phyloP scores from a whole-genome alignment of 768 basidiomycete genomes.

The Leucocoprinus leucothites region DNA sequence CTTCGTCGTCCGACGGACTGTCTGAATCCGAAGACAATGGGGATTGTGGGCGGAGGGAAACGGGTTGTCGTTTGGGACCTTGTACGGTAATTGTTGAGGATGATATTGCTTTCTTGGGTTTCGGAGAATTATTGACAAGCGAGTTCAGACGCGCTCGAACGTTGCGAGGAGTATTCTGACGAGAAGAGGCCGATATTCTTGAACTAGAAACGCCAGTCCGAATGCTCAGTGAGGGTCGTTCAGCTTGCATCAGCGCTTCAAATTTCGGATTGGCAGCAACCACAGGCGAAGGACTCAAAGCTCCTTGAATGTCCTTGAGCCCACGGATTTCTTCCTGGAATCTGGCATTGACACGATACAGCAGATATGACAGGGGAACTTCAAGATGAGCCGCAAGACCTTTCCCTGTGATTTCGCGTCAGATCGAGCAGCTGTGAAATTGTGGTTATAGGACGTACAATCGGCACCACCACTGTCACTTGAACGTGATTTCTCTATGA shows the following conservation, averaged over 20 bases:
- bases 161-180: conserved; percentile 51
- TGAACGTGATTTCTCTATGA: conserved; percentile 74
- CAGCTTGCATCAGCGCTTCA: conserved; percentile 23
- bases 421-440: background rate
- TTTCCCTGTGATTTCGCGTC: conserved; percentile 56
- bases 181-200: conserved; percentile 36
- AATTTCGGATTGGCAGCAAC: conserved; percentile 25
- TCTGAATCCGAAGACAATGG: conserved; percentile 50
- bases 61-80: conserved; percentile 36
- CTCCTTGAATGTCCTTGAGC: conserved; percentile 66
- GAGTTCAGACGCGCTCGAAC: conserved; percentile 74
- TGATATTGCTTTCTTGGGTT: conserved; percentile 55
- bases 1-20: conserved; percentile 54
- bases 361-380: conserved; percentile 80
- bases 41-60: conserved; percentile 40
- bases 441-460: conserved; percentile 47
- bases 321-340: conserved; percentile 85
- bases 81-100: conserved; percentile 76
- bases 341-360: conserved; percentile 79
- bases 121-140: conserved; percentile 50
- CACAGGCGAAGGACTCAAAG: conserved; percentile 45
- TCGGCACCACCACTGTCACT: conserved; percentile 74
- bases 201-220: conserved; percentile 26
- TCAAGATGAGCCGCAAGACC: conserved; percentile 75
- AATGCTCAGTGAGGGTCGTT: conserved; percentile 26